These are phyloP conservation scores for Pezicula neosporulosa DNA, from an alignment of 2,329 filamentous ascomycete species.

Conservation along the genomic window DNA sequence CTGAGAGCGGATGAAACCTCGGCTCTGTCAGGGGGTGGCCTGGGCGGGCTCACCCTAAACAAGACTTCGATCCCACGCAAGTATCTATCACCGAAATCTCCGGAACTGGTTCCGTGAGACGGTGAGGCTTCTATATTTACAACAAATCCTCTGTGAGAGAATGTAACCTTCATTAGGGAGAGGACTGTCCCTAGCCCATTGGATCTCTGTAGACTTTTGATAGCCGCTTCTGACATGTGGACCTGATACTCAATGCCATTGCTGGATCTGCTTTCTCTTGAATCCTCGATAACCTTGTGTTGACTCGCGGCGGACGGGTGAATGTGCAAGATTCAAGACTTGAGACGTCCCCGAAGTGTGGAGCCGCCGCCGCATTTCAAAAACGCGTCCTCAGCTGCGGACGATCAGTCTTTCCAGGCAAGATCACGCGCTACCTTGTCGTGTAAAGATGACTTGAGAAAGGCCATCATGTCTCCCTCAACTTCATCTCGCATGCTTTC, in stretches of 20 bases:
- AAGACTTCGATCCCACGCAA: not conserved
- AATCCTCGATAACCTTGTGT: too few relatives aligned
- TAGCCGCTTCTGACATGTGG: not conserved
- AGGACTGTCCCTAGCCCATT: too few relatives aligned
- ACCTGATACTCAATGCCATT: not conserved
- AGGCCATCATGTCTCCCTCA: slow-evolving; percentile 50
- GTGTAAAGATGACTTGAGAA: slow-evolving; percentile 60
- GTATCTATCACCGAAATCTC: not conserved
- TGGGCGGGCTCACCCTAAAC: not conserved
- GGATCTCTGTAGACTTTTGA: not conserved
- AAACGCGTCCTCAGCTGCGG: not conserved
- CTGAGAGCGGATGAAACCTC: slow-evolving; percentile 21
- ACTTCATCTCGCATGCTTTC: slow-evolving; percentile 27
- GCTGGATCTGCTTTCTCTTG: too few relatives aligned
- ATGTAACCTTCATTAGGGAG: not conserved
- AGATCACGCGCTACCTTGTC: slow-evolving; percentile 51
- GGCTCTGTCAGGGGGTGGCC: not conserved
- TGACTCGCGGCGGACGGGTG: not conserved
- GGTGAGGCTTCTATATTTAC: not conserved
- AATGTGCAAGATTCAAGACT: not conserved
- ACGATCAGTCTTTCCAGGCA: slow-evolving; percentile 46
- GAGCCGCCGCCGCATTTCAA: not conserved
- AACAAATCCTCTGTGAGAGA: not conserved
- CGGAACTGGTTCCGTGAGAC: not conserved
- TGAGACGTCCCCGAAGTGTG: not conserved